Percentiles rank a stretch among this genome's conserved stretches.
Conservation (phyloP, 371 early-diverging fungal species). For the Mucor velutinosus region DNA sequence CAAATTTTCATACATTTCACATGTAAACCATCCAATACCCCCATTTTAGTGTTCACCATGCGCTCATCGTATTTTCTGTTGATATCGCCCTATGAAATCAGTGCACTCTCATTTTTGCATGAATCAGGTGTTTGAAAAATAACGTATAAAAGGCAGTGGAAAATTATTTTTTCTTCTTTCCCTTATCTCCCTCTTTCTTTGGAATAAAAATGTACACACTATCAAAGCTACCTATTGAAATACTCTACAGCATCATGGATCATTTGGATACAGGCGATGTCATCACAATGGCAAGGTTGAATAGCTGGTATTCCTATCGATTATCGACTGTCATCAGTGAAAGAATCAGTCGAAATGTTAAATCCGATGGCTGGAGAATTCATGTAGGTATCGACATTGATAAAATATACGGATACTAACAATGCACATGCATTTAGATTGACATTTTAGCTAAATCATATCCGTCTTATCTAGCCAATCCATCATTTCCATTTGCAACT, state of each 20-base stretch:
- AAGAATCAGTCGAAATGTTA: slow-evolving; percentile 10
- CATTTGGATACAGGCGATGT: slow-evolving; percentile 13
- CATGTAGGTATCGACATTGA: slow-evolving; percentile 16
- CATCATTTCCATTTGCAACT: slow-evolving; percentile 14
- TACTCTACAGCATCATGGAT: slow-evolving; percentile 14
- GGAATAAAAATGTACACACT: slow-evolving; percentile 15
- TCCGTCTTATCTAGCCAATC: slow-evolving; percentile 2
- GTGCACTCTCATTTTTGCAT: neutral
- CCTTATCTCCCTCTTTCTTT: slow-evolving; percentile 5
- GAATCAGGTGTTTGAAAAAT: neutral
- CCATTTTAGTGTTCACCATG: neutral
- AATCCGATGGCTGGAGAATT: slow-evolving; percentile 26
- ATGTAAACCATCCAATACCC: neutral
- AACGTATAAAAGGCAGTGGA: neutral
- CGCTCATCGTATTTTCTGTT: neutral
- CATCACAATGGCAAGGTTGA: slow-evolving; percentile 18
- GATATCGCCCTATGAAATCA: neutral
- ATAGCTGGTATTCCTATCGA: slow-evolving; percentile 26
- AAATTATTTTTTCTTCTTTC: slow-evolving; percentile 1
- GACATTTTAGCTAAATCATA: slow-evolving; percentile 24
- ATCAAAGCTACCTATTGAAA: slow-evolving; percentile 26
- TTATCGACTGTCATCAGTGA: slow-evolving; percentile 21
- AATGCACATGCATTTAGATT: slow-evolving; percentile 5
- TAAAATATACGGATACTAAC: neutral
- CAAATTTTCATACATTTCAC: slow-evolving; percentile 1